These are phyloP conservation scores for Didymella sp. DNA, from an alignment of 2,329 filamentous ascomycete species.

Conservation along the genomic window DNA sequence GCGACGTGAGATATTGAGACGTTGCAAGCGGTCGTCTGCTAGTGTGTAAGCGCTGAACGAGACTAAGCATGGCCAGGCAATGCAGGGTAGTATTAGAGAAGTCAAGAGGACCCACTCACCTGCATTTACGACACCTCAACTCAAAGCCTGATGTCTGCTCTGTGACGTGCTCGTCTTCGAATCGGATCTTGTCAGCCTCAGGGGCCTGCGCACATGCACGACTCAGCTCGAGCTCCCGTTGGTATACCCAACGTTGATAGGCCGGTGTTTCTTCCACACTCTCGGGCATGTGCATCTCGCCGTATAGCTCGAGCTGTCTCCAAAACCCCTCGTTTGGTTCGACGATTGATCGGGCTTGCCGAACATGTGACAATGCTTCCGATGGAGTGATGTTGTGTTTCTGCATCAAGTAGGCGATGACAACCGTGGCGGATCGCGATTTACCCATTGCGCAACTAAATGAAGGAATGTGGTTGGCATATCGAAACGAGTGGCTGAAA, in stretches of 20 bases:
- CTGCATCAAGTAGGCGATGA: conserved; percentile 83
- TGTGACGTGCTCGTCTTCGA: conserved; percentile 71
- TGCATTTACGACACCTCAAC: conserved; percentile 90
- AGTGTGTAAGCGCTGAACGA: conserved; percentile 37
- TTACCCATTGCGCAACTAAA: conserved; percentile 86
- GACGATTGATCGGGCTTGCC: conserved; percentile 74
- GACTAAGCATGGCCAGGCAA: conserved; percentile 18
- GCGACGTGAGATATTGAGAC: conserved; percentile 71
- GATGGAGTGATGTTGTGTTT: conserved; percentile 58
- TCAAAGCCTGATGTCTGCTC: conserved; percentile 59
- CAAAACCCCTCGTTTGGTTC: conserved; percentile 94
- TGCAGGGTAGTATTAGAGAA: conserved; percentile 15
- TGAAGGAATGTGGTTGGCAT: conserved; percentile 44
- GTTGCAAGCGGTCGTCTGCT: conserved; percentile 66
- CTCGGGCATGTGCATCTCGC: conserved; percentile 81
- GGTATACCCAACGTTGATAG: conserved; percentile 82
- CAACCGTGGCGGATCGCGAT: conserved; percentile 85
- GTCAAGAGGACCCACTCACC: conserved; percentile 57
- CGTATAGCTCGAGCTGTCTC: conserved; percentile 84
- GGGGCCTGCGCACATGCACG: conserved; percentile 81
- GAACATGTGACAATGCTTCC: conserved; percentile 74
- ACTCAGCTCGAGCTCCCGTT: conserved; percentile 69
- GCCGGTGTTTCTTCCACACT: conserved; percentile 71
- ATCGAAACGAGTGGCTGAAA: conserved; percentile 36
- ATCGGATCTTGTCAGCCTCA: conserved; percentile 75